phyloP scores from a whole-genome alignment of 371 early-diverging fungal species.

The Catenaria anguillulae region DNA sequence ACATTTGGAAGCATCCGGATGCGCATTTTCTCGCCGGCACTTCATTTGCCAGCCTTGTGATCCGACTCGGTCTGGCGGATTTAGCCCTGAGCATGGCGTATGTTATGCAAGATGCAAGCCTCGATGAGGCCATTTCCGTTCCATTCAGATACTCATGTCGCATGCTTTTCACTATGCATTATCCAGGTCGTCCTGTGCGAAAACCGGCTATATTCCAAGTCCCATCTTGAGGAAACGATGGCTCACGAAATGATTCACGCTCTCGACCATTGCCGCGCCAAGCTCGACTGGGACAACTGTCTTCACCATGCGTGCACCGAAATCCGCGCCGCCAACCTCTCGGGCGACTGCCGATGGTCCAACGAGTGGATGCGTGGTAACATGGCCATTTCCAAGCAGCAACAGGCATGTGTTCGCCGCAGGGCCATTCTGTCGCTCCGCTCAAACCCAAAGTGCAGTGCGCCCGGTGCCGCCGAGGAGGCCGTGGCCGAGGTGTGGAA shows the following conservation, averaged over 20 bases:
- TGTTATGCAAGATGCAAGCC: neutral
- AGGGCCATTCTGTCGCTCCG: slow-evolving; percentile 65
- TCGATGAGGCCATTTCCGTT: too few relatives aligned
- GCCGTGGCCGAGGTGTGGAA: slow-evolving; percentile 78
- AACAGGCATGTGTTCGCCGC: slow-evolving; percentile 82
- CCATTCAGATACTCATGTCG: too few relatives aligned
- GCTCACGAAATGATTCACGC: slow-evolving; percentile 94
- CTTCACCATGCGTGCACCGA: slow-evolving; percentile 87
- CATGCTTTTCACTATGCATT: too few relatives aligned
- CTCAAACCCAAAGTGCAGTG: slow-evolving; percentile 57
- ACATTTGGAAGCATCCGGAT: slow-evolving; percentile 51
- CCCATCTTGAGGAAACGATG: slow-evolving; percentile 73
- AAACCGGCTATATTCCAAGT: slow-evolving; percentile 52
- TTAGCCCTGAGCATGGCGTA: slow-evolving; percentile 52
- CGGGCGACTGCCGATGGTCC: slow-evolving; percentile 80
- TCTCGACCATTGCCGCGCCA: slow-evolving; percentile 71
- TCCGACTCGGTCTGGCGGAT: slow-evolving; percentile 60
- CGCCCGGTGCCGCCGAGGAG: slow-evolving; percentile 60
- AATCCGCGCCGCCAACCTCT: slow-evolving; percentile 78
- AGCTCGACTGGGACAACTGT: slow-evolving; percentile 66
- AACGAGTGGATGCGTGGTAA: slow-evolving; percentile 69
- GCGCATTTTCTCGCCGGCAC: slow-evolving; percentile 36
- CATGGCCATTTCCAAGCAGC: slow-evolving; percentile 67
- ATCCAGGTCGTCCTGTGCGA: slow-evolving; percentile 63
- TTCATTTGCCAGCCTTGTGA: slow-evolving; percentile 71